Conservation (phyloP, 345 rosid species). For the Aegle marmelos region DNA sequence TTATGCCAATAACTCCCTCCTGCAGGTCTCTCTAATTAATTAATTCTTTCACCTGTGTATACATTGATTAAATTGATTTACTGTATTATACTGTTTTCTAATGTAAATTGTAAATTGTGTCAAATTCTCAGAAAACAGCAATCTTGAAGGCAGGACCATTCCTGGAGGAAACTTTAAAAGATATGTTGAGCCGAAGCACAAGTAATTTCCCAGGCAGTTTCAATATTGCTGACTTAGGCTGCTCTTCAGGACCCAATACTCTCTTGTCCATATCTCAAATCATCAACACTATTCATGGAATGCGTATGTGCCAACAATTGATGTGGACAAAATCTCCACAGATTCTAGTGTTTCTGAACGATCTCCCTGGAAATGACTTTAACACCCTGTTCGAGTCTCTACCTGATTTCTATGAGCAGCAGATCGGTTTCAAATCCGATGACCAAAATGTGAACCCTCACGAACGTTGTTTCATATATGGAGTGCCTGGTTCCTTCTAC, state of each 20-base stretch:
- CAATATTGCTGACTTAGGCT: constrained; percentile 43
- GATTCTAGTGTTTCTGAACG: constrained; percentile 37
- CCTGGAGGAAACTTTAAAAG: neutral
- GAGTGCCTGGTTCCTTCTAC: constrained; percentile 48
- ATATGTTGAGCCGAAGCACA: neutral
- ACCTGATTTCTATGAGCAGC: constrained; percentile 11
- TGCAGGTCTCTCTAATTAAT: constrained; percentile 2
- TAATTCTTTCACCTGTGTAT: neutral
- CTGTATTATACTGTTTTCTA: neutral
- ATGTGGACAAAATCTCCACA: constrained; percentile 13
- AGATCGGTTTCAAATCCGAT: neutral
- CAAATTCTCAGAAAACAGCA: neutral
- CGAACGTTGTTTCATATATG: constrained; percentile 26
- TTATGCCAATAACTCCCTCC: constrained; percentile 9
- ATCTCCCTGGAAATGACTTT: constrained; percentile 48
- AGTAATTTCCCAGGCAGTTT: constrained; percentile 20
- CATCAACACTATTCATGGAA: constrained; percentile 13
- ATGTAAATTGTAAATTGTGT: neutral
- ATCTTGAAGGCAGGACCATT: neutral
- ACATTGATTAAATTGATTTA: neutral
- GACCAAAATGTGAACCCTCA: neutral
- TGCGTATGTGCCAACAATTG: neutral
- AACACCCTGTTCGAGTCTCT: constrained; percentile 30
- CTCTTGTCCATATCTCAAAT: constrained; percentile 16
- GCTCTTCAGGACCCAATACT: constrained; percentile 49